These are phyloP conservation scores for Talaromyces thailandensis DNA, from an alignment of 495 filamentous ascomycete genomes.

Conservation along the genomic window DNA sequence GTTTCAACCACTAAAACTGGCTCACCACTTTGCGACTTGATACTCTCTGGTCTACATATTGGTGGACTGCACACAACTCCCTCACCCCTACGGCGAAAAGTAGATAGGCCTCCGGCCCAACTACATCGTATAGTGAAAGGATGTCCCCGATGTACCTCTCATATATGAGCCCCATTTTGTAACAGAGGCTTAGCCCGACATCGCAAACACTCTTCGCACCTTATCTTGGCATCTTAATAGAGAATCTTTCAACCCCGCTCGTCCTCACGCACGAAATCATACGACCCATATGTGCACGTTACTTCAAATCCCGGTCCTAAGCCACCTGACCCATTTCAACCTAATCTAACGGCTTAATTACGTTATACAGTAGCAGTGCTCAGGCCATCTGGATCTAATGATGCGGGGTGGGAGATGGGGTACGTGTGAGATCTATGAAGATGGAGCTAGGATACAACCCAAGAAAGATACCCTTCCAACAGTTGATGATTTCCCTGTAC, in stretches of 20 bases:
- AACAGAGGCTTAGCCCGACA: background rate
- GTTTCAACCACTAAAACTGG: background rate
- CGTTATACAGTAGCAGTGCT: background rate
- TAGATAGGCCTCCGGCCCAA: background rate
- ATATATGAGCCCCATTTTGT: background rate
- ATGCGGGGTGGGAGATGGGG: background rate
- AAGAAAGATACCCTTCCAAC: background rate
- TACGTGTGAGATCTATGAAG: background rate
- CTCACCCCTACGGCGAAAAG: background rate
- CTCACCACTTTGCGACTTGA: background rate
- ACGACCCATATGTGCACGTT: background rate
- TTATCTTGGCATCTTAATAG: background rate
- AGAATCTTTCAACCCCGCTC: background rate
- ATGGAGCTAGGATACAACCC: background rate
- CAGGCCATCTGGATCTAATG: background rate
- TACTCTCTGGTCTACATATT: background rate
- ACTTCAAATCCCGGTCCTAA: background rate
- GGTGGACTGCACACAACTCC: background rate
- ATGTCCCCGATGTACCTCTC: background rate
- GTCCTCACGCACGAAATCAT: background rate
- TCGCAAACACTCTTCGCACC: background rate
- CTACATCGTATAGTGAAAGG: background rate
- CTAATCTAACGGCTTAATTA: background rate
- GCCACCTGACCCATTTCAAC: background rate
- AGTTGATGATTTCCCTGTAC: background rate